Evolutionary conservation across 2,329 filamentous ascomycete genomes (phyloP).

Genomic region (Beauveria sp.): DNA sequence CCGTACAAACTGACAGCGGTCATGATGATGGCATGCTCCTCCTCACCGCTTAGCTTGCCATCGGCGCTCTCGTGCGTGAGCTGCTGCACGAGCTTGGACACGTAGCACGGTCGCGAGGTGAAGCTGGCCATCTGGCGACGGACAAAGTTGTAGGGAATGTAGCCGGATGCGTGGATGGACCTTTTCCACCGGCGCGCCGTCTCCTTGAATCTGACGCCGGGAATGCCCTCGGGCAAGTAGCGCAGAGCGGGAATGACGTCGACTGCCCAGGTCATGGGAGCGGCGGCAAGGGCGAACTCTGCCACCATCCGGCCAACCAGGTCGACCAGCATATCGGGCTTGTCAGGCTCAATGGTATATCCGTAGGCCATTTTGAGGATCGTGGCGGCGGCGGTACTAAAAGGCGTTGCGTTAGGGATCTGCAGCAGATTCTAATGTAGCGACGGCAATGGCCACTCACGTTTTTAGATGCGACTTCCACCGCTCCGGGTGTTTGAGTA

Average conservation of each 20-base stretch:
- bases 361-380: constrained; percentile 24
- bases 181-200: constrained; percentile 21
- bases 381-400: constrained; percentile 22
- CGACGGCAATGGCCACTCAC: constrained; percentile 3
- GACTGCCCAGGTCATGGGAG: constrained; percentile 25
- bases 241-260: constrained; percentile 24
- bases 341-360: constrained; percentile 24
- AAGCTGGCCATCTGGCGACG: constrained; percentile 18
- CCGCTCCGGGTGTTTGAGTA: not conserved
- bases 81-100: constrained; percentile 14
- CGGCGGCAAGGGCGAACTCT: constrained; percentile 20
- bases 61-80: not conserved
- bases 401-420: not conserved
- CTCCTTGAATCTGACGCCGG: constrained; percentile 23
- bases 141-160: constrained; percentile 25
- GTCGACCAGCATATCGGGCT: constrained; percentile 22
- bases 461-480: constrained; percentile 9
- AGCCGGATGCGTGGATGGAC: constrained; percentile 12
- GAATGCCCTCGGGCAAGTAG: constrained; percentile 23
- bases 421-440: not conserved
- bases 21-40: constrained; percentile 6
- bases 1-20: constrained; percentile 15
- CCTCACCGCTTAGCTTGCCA: not conserved
- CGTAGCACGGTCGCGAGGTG: constrained; percentile 18
- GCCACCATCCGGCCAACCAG: constrained; percentile 23